Evolutionary conservation across 2,329 filamentous ascomycete genomes (phyloP), one percentile per base, ranked within the genome.

Genomic region (Ceratocystis albifundus): DNA sequence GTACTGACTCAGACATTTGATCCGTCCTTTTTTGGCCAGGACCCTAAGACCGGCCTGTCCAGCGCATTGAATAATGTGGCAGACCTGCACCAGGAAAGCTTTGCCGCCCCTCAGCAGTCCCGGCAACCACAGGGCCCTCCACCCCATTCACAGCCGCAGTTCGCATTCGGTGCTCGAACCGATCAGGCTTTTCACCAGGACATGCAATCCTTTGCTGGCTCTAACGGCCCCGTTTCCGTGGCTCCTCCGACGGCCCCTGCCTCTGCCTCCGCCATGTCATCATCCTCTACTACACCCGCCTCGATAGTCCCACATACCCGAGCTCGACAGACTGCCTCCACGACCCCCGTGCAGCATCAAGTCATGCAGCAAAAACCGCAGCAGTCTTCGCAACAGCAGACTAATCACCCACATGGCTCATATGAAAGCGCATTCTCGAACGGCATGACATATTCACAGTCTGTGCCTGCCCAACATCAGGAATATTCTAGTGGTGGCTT

Each of bases 321-420:
- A 41, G 15, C n/a, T 28, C 15, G 25, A 12, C 65, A 66, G 8
- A 30, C 57, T 8, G 44, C 45, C 5, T 53, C 65, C 5, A 25
- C 15, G 12, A 63, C 65, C 4, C 45, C 65, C 6, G 65, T 62
- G 12, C 59, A 66, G n/a, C 65, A 66, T 25, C 65, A 66, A 20
- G n/a, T 46, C 17, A 48, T 62, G 3, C 57, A 62, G 15, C 15
- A n/a, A 20, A 66, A 66, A 44, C 65, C 65, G 5, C 55, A 57
- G 22, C 45, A 62, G 30, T 17, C 46, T 7, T 12, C 44, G 12
- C 41, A 59, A 4, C 65, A 55, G 15, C 63, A 41, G 12, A 10
- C 36, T 41, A 15, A 10, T 15, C 36, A 41, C 36, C 8, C 36
- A 15, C 36, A 65, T 8, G 36, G 46, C 48, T 48, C 53, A 36